Evolutionary conservation across 2,329 filamentous ascomycete species (phyloP).

Genomic region (Apiospora kogelbergensis): DNA sequence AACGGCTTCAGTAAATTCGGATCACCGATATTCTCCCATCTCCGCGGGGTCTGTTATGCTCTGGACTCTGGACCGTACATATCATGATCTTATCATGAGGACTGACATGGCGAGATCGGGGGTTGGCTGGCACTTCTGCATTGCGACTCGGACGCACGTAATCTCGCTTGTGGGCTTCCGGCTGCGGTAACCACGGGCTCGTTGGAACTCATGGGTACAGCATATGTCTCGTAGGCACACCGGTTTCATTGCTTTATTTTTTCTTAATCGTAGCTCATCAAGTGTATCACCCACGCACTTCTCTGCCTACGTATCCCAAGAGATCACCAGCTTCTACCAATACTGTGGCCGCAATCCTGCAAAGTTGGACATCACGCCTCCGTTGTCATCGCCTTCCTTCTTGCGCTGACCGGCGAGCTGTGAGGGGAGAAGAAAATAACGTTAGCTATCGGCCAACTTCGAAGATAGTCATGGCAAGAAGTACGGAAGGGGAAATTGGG

Average conservation of each 20-base stretch:
- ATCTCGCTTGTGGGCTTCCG: neutral
- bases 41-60: neutral
- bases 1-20: neutral
- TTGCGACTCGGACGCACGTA: neutral
- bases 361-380: conserved; percentile 54
- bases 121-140: neutral
- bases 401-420: conserved; percentile 70
- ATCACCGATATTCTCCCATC: neutral
- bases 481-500: neutral
- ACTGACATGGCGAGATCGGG: neutral
- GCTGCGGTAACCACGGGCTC: neutral
- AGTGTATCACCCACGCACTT: neutral
- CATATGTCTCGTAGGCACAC: neutral
- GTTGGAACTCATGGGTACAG: neutral
- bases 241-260: neutral
- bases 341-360: conserved; percentile 59
- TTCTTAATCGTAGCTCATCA: neutral
- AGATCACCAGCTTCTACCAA: conserved; percentile 41
- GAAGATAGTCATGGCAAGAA: neutral
- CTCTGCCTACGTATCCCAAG: neutral
- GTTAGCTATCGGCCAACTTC: conserved; percentile 13
- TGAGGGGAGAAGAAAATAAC: conserved; percentile 1
- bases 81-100: neutral
- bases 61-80: neutral
- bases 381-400: conserved; percentile 59